Evolutionary conservation across 768 basidiomycete species (phyloP), one percentile per base, ranked within the genome.

Genomic region (Strobilomyces echinocephalus): DNA sequence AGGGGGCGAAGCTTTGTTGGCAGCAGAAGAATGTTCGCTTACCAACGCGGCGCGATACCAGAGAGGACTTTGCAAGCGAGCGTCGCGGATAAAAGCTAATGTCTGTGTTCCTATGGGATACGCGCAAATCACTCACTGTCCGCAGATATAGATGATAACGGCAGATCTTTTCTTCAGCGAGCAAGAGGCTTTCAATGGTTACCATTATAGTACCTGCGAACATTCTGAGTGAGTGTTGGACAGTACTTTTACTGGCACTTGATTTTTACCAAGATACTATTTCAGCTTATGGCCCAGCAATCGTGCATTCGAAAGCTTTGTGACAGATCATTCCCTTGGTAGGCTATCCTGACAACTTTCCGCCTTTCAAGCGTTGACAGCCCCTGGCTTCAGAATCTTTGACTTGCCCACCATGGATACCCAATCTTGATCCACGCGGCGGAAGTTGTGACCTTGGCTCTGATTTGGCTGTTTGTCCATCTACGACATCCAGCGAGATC

Each of bases 31-130:
- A 30, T 30, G 8, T 39, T 39, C 11, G 36, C 5, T 41, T 24
- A 24, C 24, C 24, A 43, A 11, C 34, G 24, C 39, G 26, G 38
- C 46, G 9, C 0, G 41, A 50, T 62, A 16, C 7, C 30, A 30
- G n/a, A n/a, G n/a, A n/a, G 30, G 30, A 7, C 30, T 30, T 30
- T 9, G 30, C 30, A 21, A 21, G 18, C 3, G 3, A 8, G 9
- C 15, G 6, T n/a, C 6, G 2, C 10, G 30, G 2, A 60, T 62
- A 62, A 63, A 63, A 56, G 58, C 40, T 51, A 28, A 42, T 20
- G 24, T 8, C 2, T 16, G 6, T 39, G 10, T 8, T 41, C 15
- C 16, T 24, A 5, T 24, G 18, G 1, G 8, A 1, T 8, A 6
- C 42, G 33, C 12, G 14, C 35, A 38, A 30, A n/a, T n/a, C 8